Evolutionary conservation across 2,329 filamentous ascomycete species (phyloP).

Genomic region (Cordyceps pruinosa): DNA sequence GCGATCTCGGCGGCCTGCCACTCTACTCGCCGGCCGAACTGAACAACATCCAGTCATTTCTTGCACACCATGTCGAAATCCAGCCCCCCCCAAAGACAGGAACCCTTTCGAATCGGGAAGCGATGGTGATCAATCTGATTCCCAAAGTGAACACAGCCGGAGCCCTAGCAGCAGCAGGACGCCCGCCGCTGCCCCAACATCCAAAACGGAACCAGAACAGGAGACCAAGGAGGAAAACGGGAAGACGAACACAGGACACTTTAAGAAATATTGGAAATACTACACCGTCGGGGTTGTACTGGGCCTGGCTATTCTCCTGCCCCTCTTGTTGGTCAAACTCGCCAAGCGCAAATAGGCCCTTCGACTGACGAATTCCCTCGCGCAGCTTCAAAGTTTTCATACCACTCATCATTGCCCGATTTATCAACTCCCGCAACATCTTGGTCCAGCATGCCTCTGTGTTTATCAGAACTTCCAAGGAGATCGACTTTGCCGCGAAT

Average conservation of each 20-base stretch:
- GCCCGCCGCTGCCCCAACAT: not conserved
- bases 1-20: not conserved
- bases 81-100: not conserved
- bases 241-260: not conserved
- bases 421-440: conserved; percentile 3
- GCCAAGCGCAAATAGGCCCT: not conserved
- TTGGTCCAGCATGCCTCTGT: not conserved
- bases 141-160: not conserved
- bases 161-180: not conserved
- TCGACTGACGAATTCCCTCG: not conserved
- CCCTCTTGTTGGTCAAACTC: conserved; percentile 7
- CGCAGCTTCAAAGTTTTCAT: conserved; percentile 6
- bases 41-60: not conserved
- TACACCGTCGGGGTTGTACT: not conserved
- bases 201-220: not conserved
- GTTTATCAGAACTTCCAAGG: not conserved
- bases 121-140: not conserved
- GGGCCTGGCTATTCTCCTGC: not conserved
- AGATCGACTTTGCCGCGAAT: conserved; percentile 4
- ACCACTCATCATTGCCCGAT: conserved; percentile 2
- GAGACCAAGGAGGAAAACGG: not conserved
- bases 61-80: not conserved
- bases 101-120: not conserved
- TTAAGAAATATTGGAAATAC: not conserved
- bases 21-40: not conserved